Percentiles rank a stretch among this genome's conserved stretches.
phyloP scores from a whole-genome alignment of 2,329 filamentous ascomycete genomes.

The Tolypocladium cylindrosporum region DNA sequence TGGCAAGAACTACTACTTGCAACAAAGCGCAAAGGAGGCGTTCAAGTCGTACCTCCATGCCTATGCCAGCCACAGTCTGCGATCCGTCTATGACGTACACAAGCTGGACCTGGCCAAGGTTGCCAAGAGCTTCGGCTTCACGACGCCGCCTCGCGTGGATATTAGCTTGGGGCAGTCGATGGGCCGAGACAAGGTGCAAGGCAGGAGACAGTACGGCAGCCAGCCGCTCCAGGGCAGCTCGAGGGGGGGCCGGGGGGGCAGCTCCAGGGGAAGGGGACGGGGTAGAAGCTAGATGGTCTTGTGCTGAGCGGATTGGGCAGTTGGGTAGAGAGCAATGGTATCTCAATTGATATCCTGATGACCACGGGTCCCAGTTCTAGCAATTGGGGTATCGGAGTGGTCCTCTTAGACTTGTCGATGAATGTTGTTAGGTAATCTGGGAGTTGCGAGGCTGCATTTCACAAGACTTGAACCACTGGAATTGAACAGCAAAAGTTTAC shows the following conservation, averaged over 20 bases:
- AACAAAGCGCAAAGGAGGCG: conserved; percentile 70
- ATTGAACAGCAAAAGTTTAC: not conserved
- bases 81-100: conserved; percentile 63
- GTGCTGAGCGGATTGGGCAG: not conserved
- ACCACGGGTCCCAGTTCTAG: not conserved
- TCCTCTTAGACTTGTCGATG: not conserved
- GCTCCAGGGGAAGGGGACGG: conserved; percentile 7
- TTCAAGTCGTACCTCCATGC: conserved; percentile 91
- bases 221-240: conserved; percentile 53
- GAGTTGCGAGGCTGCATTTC: not conserved
- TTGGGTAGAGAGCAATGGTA: not conserved
- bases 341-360: not conserved
- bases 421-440: not conserved
- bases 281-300: not conserved
- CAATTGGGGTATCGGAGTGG: not conserved
- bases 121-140: conserved; percentile 75
- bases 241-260: not conserved
- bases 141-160: conserved; percentile 70
- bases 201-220: conserved; percentile 63
- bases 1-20: conserved; percentile 90
- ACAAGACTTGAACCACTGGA: not conserved
- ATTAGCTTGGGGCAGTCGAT: conserved; percentile 74
- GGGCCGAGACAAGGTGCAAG: conserved; percentile 56
- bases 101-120: conserved; percentile 77
- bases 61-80: conserved; percentile 64